Evolutionary conservation across 345 rosid species (phyloP).

Genomic region (Gynandropsis gynandra): DNA sequence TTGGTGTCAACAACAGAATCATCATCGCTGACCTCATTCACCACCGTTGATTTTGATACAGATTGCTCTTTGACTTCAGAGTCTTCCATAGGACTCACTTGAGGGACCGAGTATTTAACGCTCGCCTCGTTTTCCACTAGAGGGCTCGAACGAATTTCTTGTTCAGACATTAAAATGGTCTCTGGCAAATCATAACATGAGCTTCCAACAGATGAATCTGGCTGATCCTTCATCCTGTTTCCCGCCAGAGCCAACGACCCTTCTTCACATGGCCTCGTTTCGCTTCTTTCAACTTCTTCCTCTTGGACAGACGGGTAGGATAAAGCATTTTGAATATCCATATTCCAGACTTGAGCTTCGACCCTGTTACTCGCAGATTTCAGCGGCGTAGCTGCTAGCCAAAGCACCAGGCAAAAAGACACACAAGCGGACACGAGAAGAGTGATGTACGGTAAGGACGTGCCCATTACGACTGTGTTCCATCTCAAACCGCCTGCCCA

Average conservation of each 20-base stretch:
- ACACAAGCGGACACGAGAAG: conserved; percentile 59
- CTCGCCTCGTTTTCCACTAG: conserved; percentile 36
- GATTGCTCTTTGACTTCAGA: conserved; percentile 22
- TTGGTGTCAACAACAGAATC: conserved; percentile 31
- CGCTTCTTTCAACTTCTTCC: conserved; percentile 36
- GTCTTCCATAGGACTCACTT: conserved; percentile 19
- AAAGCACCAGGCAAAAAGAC: conserved; percentile 73
- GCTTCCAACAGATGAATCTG: conserved; percentile 34
- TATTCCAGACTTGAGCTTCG: conserved; percentile 50
- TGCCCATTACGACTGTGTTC: conserved; percentile 46
- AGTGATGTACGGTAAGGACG: conserved; percentile 45
- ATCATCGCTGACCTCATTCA: conserved; percentile 32
- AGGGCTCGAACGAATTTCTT: conserved; percentile 37
- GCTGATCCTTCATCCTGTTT: conserved; percentile 30
- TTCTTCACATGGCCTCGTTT: conserved; percentile 25
- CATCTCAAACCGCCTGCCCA: conserved; percentile 85
- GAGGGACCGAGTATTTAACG: conserved; percentile 24
- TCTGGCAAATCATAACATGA: conserved; percentile 48
- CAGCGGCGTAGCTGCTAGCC: conserved; percentile 84
- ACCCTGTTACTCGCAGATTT: conserved; percentile 55
- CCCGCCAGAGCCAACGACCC: conserved; percentile 24
- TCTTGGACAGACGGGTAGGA: conserved; percentile 31
- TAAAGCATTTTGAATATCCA: conserved; percentile 37
- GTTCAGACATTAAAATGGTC: conserved; percentile 45
- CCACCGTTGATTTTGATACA: conserved; percentile 21